phyloP scores from a whole-genome alignment of 805 yeast species.

The Starmerella ratchasimensis region DNA sequence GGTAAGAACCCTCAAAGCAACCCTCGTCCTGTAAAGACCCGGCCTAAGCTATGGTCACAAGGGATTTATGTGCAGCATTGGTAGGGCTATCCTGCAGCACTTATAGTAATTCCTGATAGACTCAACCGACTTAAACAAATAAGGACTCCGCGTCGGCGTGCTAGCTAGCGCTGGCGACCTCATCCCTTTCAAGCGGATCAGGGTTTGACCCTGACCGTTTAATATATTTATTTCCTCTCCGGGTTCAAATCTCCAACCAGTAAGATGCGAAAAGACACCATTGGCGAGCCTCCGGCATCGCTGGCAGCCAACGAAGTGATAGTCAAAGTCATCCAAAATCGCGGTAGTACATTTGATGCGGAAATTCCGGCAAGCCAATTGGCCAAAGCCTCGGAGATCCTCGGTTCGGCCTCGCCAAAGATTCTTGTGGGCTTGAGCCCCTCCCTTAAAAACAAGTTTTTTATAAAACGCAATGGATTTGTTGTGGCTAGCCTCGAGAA shows the following conservation, averaged over 20 bases:
- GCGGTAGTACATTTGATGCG: constrained; percentile 27
- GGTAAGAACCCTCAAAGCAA: no score
- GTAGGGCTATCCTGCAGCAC: no score
- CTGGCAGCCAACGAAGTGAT: constrained; percentile 23
- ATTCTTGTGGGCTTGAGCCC: constrained; percentile 26
- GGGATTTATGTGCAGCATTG: no score
- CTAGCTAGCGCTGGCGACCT: no score
- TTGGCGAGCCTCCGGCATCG: constrained; percentile 24
- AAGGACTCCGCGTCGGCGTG: no score
- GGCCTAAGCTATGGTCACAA: no score
- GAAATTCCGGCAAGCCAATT: constrained; percentile 19
- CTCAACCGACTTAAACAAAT: no score
- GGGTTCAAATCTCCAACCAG: no score
- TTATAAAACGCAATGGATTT: constrained; percentile 27
- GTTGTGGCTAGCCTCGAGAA: constrained; percentile 22
- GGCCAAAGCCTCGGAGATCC: constrained; percentile 4
- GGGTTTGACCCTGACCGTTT: not conserved
- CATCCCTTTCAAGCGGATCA: no score
- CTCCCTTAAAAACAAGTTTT: constrained; percentile 26
- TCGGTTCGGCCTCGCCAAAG: constrained; percentile 4
- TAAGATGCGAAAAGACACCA: constrained; percentile 7
- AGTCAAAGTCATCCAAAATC: constrained; percentile 22
- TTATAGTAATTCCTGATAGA: not conserved
- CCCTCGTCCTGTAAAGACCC: no score
- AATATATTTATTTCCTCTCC: not conserved